Evolutionary conservation across 1,284 basidiomycete species (phyloP).

Genomic region (Megacollybia platyphylla): DNA sequence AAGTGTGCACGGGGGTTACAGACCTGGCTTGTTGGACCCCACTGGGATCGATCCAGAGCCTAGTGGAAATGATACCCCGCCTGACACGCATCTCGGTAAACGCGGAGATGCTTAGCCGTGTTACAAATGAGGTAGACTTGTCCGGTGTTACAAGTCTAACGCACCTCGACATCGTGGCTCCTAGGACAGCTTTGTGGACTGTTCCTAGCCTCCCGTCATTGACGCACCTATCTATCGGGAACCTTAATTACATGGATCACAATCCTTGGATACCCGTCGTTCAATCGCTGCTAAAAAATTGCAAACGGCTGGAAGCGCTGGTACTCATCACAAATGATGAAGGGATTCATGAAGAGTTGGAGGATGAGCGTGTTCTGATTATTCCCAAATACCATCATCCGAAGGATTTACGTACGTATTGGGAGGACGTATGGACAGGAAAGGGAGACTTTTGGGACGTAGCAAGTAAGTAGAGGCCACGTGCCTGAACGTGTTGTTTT

Average conservation of each 20-base stretch:
- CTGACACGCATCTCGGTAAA: neutral
- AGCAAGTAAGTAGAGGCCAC: neutral
- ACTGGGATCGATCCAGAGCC: slow-evolving; percentile 1
- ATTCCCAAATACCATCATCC: slow-evolving; percentile 14
- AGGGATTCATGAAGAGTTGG: slow-evolving; percentile 5
- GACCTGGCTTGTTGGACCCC: slow-evolving; percentile 13
- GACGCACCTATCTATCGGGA: slow-evolving; percentile 19
- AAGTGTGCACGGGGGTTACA: slow-evolving; percentile 12
- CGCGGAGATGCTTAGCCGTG: neutral
- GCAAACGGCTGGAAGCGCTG: slow-evolving; percentile 11
- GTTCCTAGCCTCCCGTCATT: slow-evolving; percentile 12
- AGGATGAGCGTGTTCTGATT: slow-evolving; percentile 11
- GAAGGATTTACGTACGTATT: slow-evolving; percentile 12
- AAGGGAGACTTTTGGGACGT: slow-evolving; percentile 13
- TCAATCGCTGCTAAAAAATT: slow-evolving; percentile 9
- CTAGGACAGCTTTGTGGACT: slow-evolving; percentile 9
- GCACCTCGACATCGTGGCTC: slow-evolving; percentile 19
- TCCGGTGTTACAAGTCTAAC: slow-evolving; percentile 12
- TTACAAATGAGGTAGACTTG: neutral
- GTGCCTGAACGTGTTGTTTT: too few species aligned
- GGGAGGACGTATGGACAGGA: slow-evolving; percentile 12
- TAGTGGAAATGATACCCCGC: slow-evolving; percentile 1
- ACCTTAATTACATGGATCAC: slow-evolving; percentile 10
- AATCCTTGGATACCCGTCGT: slow-evolving; percentile 11
- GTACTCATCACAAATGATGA: slow-evolving; percentile 12